Evolutionary conservation across 148 eudicot genomes (phyloP), one percentile per base, ranked within the genome.

Genomic region (Cornus controversa): DNA sequence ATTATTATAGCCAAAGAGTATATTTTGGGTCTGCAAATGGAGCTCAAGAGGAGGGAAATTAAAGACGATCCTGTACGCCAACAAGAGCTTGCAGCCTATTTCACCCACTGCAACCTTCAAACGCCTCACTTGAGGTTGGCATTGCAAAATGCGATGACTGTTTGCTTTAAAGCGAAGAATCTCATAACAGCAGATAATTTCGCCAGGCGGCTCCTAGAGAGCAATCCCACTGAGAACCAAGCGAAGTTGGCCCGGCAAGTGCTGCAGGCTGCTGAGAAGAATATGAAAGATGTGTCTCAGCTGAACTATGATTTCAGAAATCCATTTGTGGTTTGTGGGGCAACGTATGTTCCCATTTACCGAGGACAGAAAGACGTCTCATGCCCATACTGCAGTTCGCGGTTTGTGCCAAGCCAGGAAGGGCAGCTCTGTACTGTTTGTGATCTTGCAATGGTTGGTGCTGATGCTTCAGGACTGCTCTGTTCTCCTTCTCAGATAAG

Each of bases 391-490:
- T 94, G 98, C 71, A 80, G 83, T 58, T 81, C 97, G 6, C 96
- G 89, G 31, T 94, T 91, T 74, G 96, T 94, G 50, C 94, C 94
- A 6, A 76, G 78, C 67, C 96, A 91, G 77, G 93, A 90, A 62
- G 97, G 98, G 77, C 90, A 93, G 82, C 68, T 91, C 23, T 94
- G 98, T 82, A 77, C 87, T 65, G 94, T 92, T 70, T 94, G 98
- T 83, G 91, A 94, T 74, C 91, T 94, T 50, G 82, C 98, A 0
- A 86, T 85, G 27, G 84, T 93, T 42, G 98, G 98, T 18, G 85
- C 96, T 2, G 98, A 94, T 82, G 98, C 98, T 58, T 94, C 98
- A n/a, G 98, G 98, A 37, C 78, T 94, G 81, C 90, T 94, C 28
- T 94, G 97, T 67, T 94, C 98, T 16, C 89, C 98, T 77, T 81